Percentiles rank a stretch among this genome's conserved stretches.
phyloP scores from a whole-genome alignment of 371 early-diverging fungal genomes.

The Zychaea mexicana region DNA sequence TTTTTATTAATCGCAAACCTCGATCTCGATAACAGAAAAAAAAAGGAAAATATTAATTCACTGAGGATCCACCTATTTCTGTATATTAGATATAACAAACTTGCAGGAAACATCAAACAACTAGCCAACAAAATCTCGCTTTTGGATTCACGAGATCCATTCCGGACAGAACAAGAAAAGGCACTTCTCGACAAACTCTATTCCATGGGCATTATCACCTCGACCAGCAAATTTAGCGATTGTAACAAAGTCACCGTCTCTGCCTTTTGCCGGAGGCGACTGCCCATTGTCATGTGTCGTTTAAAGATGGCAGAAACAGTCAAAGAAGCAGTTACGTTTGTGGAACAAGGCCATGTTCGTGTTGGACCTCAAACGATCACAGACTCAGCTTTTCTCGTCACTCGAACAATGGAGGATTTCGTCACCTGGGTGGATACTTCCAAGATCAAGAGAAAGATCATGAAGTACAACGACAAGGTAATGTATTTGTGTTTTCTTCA shows the following conservation, averaged over 20 bases:
- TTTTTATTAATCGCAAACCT: no score
- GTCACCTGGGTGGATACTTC: conserved; percentile 99
- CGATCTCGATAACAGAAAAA: background rate
- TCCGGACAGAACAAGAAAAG: conserved; percentile 77
- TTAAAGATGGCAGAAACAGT: conserved; percentile 97
- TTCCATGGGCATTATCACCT: conserved; percentile 87
- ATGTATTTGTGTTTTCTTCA: conserved; percentile 2
- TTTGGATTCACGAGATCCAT: conserved; percentile 90
- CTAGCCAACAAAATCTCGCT: conserved; percentile 89
- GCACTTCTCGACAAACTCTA: conserved; percentile 91
- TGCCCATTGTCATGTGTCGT: conserved; percentile 95
- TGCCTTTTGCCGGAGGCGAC: conserved; percentile 90
- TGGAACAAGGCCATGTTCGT: conserved; percentile 98
- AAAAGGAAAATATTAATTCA: no score
- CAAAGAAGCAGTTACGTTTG: conserved; percentile 90
- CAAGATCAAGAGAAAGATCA: conserved; percentile 98
- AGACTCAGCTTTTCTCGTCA: conserved; percentile 92
- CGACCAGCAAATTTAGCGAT: conserved; percentile 85
- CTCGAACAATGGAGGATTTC: conserved; percentile 95
- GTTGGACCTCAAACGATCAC: conserved; percentile 93
- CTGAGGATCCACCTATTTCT: no score
- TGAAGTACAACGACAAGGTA: conserved; percentile 97
- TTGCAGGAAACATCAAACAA: conserved; percentile 89
- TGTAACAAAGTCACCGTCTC: conserved; percentile 91
- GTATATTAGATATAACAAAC: conserved; percentile 80